Evolutionary conservation across 495 filamentous ascomycete genomes (phyloP).

Genomic region (Penicillium angulare): DNA sequence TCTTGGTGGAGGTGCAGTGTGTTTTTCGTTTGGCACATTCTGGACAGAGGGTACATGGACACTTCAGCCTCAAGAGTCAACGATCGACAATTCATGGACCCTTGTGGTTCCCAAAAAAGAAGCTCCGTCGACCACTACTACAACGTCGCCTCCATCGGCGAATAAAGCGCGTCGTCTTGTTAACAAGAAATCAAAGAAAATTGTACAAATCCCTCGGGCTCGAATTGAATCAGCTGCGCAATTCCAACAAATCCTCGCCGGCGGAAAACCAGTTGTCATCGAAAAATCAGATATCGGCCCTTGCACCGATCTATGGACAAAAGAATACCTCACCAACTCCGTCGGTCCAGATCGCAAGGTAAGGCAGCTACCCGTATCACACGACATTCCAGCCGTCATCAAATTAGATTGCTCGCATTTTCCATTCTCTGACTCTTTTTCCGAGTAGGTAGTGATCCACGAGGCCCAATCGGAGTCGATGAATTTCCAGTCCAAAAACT

Average conservation of each 20-base stretch:
- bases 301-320: constrained; percentile 66
- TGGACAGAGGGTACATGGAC: constrained; percentile 64
- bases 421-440: background rate
- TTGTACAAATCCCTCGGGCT: constrained; percentile 44
- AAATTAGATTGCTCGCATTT: too few species aligned
- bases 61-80: constrained; percentile 24
- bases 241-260: constrained; percentile 58
- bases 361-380: constrained; percentile 29
- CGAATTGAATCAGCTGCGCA: constrained; percentile 48
- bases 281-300: constrained; percentile 62
- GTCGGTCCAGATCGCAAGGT: constrained; percentile 66
- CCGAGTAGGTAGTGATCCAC: constrained; percentile 65
- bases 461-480: constrained; percentile 61
- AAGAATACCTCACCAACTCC: constrained; percentile 63
- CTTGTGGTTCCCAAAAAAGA: constrained; percentile 13
- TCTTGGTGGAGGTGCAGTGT: constrained; percentile 79
- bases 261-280: constrained; percentile 64
- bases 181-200: constrained; percentile 2
- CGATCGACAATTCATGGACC: constrained; percentile 20
- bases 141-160: background rate
- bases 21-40: constrained; percentile 82
- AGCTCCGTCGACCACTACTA: background rate
- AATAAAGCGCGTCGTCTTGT: background rate
- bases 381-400: too few species aligned
- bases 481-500: constrained; percentile 83